A percentile compares a stretch with the other conserved stretches of the same genome.
phyloP scores from a whole-genome alignment of 768 basidiomycete species.

The Baorangia bicolor region DNA sequence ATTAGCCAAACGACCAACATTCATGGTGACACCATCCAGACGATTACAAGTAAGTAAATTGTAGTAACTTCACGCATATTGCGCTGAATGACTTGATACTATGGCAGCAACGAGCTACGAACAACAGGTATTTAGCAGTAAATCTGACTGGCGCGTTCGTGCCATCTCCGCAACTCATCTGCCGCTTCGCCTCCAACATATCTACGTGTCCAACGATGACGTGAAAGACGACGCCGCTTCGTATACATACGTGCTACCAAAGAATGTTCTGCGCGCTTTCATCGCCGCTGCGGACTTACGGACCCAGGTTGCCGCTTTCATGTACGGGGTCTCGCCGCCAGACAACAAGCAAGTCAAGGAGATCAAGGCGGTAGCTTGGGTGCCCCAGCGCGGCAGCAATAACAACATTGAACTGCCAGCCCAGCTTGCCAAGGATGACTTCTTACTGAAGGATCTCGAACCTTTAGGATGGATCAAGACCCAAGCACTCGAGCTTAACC shows the following conservation, averaged over 20 bases:
- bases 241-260: constrained; percentile 94
- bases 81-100: constrained; percentile 1
- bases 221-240: constrained; percentile 97
- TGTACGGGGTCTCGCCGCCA: constrained; percentile 90
- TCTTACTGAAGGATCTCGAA: constrained; percentile 92
- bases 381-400: constrained; percentile 96
- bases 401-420: constrained; percentile 89
- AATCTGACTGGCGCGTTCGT: constrained; percentile 99
- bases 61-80: background rate
- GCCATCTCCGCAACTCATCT: constrained; percentile 98
- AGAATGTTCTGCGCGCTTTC: constrained; percentile 94
- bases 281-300: constrained; percentile 91
- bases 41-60: constrained; percentile 73
- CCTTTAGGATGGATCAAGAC: constrained; percentile 97
- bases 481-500: constrained; percentile 87
- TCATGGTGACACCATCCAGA: constrained; percentile 94
- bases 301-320: constrained; percentile 91
- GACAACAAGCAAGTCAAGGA: constrained; percentile 99
- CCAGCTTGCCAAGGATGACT: constrained; percentile 91
- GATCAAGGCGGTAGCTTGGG: constrained; percentile 96
- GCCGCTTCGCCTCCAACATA: constrained; percentile 93
- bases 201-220: constrained; percentile 98
- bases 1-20: constrained; percentile 91
- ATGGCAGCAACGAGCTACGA: constrained; percentile 88
- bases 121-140: constrained; percentile 97